Evolutionary conservation across 2,329 filamentous ascomycete species (phyloP).

Genomic region (Stromatinia cepivora): DNA sequence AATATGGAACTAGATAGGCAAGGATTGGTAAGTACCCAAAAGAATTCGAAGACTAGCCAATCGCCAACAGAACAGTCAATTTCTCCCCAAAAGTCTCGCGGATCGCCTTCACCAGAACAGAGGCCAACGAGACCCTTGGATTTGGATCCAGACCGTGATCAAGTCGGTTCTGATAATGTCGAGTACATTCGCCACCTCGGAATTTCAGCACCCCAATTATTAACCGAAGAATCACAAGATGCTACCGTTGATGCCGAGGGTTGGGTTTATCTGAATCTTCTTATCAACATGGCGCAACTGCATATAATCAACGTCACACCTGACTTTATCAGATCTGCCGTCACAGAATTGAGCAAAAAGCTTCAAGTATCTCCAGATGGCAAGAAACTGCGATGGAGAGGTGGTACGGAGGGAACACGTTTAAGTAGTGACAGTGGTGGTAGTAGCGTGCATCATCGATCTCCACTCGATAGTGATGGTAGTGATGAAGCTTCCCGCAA

Average conservation of each 20-base stretch:
- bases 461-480: slow-evolving; percentile 35
- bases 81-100: slow-evolving; percentile 23
- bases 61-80: slow-evolving; percentile 17
- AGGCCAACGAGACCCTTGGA: slow-evolving; percentile 75
- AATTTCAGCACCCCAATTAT: slow-evolving; percentile 59
- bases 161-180: slow-evolving; percentile 75
- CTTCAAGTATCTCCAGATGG: slow-evolving; percentile 78
- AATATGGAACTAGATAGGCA: slow-evolving; percentile 29
- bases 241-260: slow-evolving; percentile 65
- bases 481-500: slow-evolving; percentile 31
- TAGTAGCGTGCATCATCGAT: slow-evolving; percentile 50
- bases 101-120: slow-evolving; percentile 58
- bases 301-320: slow-evolving; percentile 83
- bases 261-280: slow-evolving; percentile 80
- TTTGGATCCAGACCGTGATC: slow-evolving; percentile 74
- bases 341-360: slow-evolving; percentile 68
- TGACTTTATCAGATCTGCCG: slow-evolving; percentile 72
- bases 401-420: slow-evolving; percentile 63
- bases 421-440: slow-evolving; percentile 64
- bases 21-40: slow-evolving; percentile 11
- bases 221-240: slow-evolving; percentile 49
- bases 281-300: slow-evolving; percentile 79
- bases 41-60: slow-evolving; percentile 33
- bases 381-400: slow-evolving; percentile 77
- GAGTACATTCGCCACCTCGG: slow-evolving; percentile 76